phyloP scores from a whole-genome alignment of 2,329 filamentous ascomycete species.

The Trichoderma gracile region DNA sequence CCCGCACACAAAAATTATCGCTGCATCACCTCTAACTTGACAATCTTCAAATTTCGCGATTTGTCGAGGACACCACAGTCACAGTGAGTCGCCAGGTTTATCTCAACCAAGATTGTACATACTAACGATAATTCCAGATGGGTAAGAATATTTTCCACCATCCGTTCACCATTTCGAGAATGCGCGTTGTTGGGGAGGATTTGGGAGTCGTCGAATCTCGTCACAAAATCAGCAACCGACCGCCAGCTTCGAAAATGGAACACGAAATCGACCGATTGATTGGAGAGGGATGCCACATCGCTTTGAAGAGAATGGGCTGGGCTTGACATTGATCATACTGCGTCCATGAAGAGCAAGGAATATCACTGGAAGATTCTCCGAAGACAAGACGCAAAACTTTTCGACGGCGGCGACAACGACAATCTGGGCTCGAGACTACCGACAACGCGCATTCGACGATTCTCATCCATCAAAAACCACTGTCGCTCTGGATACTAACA shows the following conservation, averaged over 20 bases:
- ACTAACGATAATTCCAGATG: conserved; percentile 55
- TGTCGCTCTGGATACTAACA: conserved; percentile 36
- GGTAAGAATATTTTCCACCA: conserved; percentile 51
- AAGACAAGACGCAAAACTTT: not conserved
- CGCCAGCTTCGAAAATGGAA: not conserved
- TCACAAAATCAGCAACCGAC: conserved; percentile 1
- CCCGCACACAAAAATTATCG: conserved; percentile 47
- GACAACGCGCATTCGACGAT: conserved; percentile 19
- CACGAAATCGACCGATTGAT: conserved; percentile 9
- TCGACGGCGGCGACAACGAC: not conserved
- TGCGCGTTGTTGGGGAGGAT: conserved; percentile 26
- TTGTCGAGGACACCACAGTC: conserved; percentile 50
- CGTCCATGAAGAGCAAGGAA: not conserved
- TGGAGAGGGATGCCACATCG: not conserved
- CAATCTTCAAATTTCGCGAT: conserved; percentile 45
- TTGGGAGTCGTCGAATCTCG: conserved; percentile 2
- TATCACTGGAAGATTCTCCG: not conserved
- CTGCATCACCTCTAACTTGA: conserved; percentile 42
- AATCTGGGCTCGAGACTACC: conserved; percentile 3
- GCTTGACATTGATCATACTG: not conserved
- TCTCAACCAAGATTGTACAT: conserved; percentile 40
- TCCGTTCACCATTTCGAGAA: conserved; percentile 7
- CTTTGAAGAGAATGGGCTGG: not conserved
- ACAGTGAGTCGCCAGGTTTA: conserved; percentile 48
- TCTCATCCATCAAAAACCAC: not conserved